A percentile compares a stretch with the other conserved stretches of the same genome.
phyloP scores from a whole-genome alignment of 1,284 basidiomycete genomes.

The Bondarzewia mesenterica region DNA sequence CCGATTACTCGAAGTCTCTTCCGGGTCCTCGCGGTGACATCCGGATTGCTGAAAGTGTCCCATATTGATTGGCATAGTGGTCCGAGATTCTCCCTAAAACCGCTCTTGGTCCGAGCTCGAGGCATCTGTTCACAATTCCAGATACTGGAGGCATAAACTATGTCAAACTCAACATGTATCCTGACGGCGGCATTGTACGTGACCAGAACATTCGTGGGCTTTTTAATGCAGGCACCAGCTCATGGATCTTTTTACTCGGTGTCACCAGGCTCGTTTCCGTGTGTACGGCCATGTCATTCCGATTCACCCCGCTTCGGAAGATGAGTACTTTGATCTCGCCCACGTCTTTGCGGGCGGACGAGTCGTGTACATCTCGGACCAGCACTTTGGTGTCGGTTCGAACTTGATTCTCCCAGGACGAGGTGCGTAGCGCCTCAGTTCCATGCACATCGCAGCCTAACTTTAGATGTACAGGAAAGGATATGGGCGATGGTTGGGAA shows the following conservation, averaged over 20 bases:
- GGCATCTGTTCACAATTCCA: slow-evolving; percentile 79
- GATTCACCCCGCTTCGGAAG: slow-evolving; percentile 46
- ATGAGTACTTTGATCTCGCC: slow-evolving; percentile 71
- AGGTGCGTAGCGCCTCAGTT: slow-evolving; percentile 32
- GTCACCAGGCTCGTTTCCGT: slow-evolving; percentile 71
- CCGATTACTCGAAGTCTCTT: background rate
- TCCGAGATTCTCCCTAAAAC: slow-evolving; percentile 69
- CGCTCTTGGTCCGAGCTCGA: slow-evolving; percentile 71
- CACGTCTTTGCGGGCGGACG: slow-evolving; percentile 87
- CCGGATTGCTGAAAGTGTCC: no score
- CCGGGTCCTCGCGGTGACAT: no score
- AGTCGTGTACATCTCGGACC: slow-evolving; percentile 77
- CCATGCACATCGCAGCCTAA: no score
- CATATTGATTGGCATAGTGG: slow-evolving; percentile 49
- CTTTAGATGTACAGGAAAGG: slow-evolving; percentile 40
- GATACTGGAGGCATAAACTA: slow-evolving; percentile 58
- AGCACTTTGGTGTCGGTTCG: slow-evolving; percentile 89
- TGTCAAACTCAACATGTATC: slow-evolving; percentile 92
- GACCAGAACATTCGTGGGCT: background rate
- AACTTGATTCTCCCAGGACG: slow-evolving; percentile 91
- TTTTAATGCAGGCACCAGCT: background rate
- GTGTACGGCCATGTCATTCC: slow-evolving; percentile 78
- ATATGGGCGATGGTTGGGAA: slow-evolving; percentile 99
- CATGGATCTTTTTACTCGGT: slow-evolving; percentile 8
- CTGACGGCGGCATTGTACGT: slow-evolving; percentile 91